Percentiles rank a stretch among this genome's conserved stretches.
phyloP scores from a whole-genome alignment of 108 stramenopile genomes.

The Nannochloropsis gaditana region DNA sequence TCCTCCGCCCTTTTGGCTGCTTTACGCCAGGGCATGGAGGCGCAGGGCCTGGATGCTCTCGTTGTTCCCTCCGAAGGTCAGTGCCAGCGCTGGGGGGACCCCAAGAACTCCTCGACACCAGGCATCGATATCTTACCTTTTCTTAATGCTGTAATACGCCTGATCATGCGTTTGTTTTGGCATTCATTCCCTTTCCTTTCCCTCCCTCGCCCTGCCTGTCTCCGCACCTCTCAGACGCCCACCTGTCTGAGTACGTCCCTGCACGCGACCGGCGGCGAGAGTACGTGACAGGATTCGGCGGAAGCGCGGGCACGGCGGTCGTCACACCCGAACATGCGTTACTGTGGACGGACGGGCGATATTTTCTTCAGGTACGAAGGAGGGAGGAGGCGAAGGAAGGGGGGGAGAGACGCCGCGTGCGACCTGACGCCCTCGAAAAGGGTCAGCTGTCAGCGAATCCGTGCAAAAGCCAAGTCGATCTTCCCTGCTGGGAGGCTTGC shows the following conservation, averaged over 20 bases:
- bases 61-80: background rate
- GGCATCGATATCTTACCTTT: background rate
- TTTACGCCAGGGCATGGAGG: background rate
- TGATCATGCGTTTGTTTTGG: no score
- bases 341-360: slow-evolving; percentile 93
- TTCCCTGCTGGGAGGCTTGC: no score
- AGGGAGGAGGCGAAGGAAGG: background rate
- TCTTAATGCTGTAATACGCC: background rate
- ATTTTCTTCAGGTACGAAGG: slow-evolving; percentile 67
- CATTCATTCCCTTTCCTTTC: no score
- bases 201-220: background rate
- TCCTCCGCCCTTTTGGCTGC: background rate
- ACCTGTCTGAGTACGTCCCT: slow-evolving; percentile 83
- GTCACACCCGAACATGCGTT: slow-evolving; percentile 59
- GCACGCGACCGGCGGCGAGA: slow-evolving; percentile 73
- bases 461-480: no score
- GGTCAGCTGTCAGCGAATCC: no score
- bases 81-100: no score
- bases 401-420: background rate
- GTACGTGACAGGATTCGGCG: slow-evolving; percentile 81
- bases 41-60: background rate
- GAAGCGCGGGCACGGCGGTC: slow-evolving; percentile 88
- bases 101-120: no score
- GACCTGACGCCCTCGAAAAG: no score
- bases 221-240: slow-evolving; percentile 38